phyloP scores from a whole-genome alignment of 805 yeast species.

The Saccharomycopsis fodiens region DNA sequence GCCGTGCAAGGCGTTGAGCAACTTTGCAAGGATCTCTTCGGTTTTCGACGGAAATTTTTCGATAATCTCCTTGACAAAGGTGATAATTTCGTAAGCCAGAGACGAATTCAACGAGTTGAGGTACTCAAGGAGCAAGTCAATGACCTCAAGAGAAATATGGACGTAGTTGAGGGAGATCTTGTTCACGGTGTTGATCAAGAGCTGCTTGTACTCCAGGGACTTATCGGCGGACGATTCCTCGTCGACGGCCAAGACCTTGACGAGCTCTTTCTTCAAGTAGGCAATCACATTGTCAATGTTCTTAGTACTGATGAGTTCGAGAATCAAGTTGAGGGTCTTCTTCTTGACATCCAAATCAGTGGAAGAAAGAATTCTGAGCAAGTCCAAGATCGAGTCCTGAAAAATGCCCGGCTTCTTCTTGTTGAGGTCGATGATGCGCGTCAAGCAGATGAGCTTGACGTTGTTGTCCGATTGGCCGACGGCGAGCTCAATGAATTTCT shows the following conservation, averaged over 20 bases:
- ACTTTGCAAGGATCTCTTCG: conserved; percentile 50
- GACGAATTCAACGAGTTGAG: conserved; percentile 75
- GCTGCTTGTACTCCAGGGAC: conserved; percentile 77
- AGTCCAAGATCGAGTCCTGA: conserved; percentile 77
- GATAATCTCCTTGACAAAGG: conserved; percentile 90
- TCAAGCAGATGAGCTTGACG: conserved; percentile 86
- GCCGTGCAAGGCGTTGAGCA: conserved; percentile 52
- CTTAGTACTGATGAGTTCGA: conserved; percentile 72
- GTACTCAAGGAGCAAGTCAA: conserved; percentile 79
- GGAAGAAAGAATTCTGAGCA: conserved; percentile 75
- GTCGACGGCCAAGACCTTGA: conserved; percentile 46
- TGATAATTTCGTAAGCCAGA: conserved; percentile 82
- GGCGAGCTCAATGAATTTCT: conserved; percentile 81
- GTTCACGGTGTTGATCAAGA: conserved; percentile 82
- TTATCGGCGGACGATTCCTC: conserved; percentile 65
- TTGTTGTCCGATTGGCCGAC: conserved; percentile 92
- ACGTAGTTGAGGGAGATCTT: conserved; percentile 79
- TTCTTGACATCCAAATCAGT: conserved; percentile 88
- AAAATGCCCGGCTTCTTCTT: conserved; percentile 70
- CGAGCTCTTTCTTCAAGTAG: conserved; percentile 84
- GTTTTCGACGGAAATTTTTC: conserved; percentile 84
- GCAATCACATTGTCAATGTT: conserved; percentile 92
- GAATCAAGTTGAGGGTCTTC: conserved; percentile 79
- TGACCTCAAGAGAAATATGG: conserved; percentile 88
- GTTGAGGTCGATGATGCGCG: conserved; percentile 73